These are phyloP conservation scores for Backusella liffmaniae DNA, from an alignment of 192 early-diverging fungal genomes.

Conservation along the genomic window DNA sequence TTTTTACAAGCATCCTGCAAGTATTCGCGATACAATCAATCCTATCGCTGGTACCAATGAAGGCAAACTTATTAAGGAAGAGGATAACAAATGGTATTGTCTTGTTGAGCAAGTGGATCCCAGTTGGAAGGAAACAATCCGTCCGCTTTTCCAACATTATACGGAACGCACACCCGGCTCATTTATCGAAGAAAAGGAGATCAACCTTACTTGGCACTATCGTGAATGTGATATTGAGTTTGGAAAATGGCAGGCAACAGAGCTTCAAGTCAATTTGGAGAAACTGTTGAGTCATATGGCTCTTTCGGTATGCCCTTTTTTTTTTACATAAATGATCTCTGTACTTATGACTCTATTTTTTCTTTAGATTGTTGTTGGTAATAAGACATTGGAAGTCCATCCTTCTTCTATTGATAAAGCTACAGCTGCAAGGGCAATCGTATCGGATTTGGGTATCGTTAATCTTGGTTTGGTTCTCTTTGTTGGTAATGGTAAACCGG, in stretches of 20 bases:
- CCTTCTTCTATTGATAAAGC: slow-evolving; percentile 93
- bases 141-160: slow-evolving; percentile 96
- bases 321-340: not conserved
- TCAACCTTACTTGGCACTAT: slow-evolving; percentile 98
- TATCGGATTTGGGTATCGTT: slow-evolving; percentile 66
- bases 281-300: slow-evolving; percentile 93
- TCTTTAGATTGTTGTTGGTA: slow-evolving; percentile 84
- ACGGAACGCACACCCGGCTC: slow-evolving; percentile 95
- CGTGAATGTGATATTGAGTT: slow-evolving; percentile 93
- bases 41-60: slow-evolving; percentile 44
- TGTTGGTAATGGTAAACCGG: slow-evolving; percentile 93
- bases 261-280: slow-evolving; percentile 96
- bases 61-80: slow-evolving; percentile 53
- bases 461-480: slow-evolving; percentile 73
- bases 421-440: slow-evolving; percentile 81
- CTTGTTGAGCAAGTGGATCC: slow-evolving; percentile 89
- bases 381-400: slow-evolving; percentile 95
- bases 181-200: slow-evolving; percentile 99
- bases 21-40: slow-evolving; percentile 55
- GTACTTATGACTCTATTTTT: slow-evolving; percentile 7
- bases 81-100: slow-evolving; percentile 79
- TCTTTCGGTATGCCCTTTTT: slow-evolving; percentile 56
- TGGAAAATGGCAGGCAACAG: slow-evolving; percentile 97
- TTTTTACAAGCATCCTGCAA: slow-evolving; percentile 91
- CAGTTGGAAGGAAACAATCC: slow-evolving; percentile 89